phyloP scores from a whole-genome alignment of 441 rosid species.

The Omphalea diandra region DNA sequence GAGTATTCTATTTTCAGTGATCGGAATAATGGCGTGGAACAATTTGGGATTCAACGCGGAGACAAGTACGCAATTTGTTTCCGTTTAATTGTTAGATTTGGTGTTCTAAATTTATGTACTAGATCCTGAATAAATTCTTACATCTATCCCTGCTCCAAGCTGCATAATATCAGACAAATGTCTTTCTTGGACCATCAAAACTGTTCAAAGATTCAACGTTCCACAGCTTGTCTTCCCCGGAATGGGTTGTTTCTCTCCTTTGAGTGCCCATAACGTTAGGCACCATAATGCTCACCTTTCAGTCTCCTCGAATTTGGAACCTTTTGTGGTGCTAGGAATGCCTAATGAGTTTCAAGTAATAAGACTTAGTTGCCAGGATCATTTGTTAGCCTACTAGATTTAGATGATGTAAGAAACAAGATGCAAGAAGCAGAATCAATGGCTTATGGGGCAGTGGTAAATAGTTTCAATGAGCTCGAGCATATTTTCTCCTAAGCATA shows the following conservation, averaged over 20 bases:
- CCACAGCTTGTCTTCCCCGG: constrained; percentile 39
- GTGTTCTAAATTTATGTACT: too few species aligned
- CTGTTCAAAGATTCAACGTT: constrained; percentile 7
- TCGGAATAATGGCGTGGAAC: too few species aligned
- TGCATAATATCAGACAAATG: not conserved
- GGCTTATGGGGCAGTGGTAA: constrained; percentile 28
- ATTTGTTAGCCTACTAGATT: constrained; percentile 9
- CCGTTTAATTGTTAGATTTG: too few species aligned
- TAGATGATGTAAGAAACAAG: constrained; percentile 16
- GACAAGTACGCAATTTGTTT: too few species aligned
- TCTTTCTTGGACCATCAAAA: constrained; percentile 20
- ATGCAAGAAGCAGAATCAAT: constrained; percentile 22
- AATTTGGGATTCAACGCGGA: too few species aligned
- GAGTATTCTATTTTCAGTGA: too few species aligned
- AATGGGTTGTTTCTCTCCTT: constrained; percentile 21
- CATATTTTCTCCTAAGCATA: constrained; percentile 18
- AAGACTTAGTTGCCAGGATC: constrained; percentile 29
- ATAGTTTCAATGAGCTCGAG: constrained; percentile 34
- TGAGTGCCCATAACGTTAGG: constrained; percentile 5
- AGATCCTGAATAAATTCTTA: too few species aligned
- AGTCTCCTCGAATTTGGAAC: constrained; percentile 17
- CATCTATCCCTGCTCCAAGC: too few species aligned
- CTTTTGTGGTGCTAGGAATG: too few species aligned
- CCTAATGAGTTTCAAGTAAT: constrained; percentile 28
- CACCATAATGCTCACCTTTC: constrained; percentile 11